phyloP scores from a whole-genome alignment of 306 rosid species.

The Malus sieversii region DNA sequence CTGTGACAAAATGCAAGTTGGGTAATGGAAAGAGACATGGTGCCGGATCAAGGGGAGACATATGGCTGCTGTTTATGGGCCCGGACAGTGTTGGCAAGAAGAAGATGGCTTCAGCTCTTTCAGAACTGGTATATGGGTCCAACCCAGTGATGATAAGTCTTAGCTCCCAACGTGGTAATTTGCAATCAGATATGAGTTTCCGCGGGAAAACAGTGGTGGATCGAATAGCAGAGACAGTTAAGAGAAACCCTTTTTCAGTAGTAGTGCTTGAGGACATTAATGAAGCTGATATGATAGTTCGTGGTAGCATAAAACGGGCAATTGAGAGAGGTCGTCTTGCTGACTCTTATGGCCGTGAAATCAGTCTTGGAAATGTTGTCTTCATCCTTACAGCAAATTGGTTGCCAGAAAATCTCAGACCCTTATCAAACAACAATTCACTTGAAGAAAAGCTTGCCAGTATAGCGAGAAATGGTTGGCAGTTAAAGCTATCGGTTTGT shows the following conservation, averaged over 20 bases:
- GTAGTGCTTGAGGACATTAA: slow-evolving; percentile 81
- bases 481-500: slow-evolving; percentile 51
- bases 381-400: slow-evolving; percentile 76
- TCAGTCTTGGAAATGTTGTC: slow-evolving; percentile 71
- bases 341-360: slow-evolving; percentile 87
- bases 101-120: slow-evolving; percentile 86
- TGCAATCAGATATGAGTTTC: slow-evolving; percentile 49
- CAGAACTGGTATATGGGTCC: slow-evolving; percentile 71
- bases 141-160: slow-evolving; percentile 54
- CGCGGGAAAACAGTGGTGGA: slow-evolving; percentile 87
- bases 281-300: slow-evolving; percentile 49
- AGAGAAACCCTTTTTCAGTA: slow-evolving; percentile 73
- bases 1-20: slow-evolving; percentile 65
- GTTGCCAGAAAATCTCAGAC: slow-evolving; percentile 64
- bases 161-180: slow-evolving; percentile 45
- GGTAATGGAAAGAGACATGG: slow-evolving; percentile 61
- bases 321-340: slow-evolving; percentile 79
- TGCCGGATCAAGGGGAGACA: slow-evolving; percentile 57
- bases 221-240: slow-evolving; percentile 68
- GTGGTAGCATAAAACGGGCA: slow-evolving; percentile 68
- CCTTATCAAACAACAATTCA: slow-evolving; percentile 38
- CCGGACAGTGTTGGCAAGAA: slow-evolving; percentile 86
- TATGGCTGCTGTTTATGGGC: slow-evolving; percentile 83
- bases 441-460: slow-evolving; percentile 51
- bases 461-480: slow-evolving; percentile 57